These are phyloP conservation scores for Hevea brasiliensis DNA, from an alignment of 345 rosid species.

Conservation along the genomic window DNA sequence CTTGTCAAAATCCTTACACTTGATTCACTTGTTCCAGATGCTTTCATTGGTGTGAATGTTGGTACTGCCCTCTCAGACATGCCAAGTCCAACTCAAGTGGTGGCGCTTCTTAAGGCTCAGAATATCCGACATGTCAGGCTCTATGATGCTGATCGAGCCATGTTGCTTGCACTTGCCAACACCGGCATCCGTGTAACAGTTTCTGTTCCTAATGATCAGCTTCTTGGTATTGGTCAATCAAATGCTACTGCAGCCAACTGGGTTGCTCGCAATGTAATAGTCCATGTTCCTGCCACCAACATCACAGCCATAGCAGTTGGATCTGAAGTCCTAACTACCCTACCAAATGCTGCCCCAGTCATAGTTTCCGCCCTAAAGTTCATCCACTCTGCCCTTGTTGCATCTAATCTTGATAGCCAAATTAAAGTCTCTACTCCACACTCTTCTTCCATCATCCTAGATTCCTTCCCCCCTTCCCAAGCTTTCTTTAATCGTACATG, in stretches of 20 bases:
- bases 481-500: constrained; percentile 93
- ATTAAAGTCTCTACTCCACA: constrained; percentile 92
- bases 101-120: constrained; percentile 82
- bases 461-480: constrained; percentile 98
- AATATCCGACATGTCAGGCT: constrained; percentile 77
- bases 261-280: constrained; percentile 79
- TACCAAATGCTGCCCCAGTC: constrained; percentile 78
- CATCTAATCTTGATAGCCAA: constrained; percentile 79
- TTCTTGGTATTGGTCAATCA: constrained; percentile 95
- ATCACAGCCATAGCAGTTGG: constrained; percentile 90
- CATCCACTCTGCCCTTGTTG: constrained; percentile 85
- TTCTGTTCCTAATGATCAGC: constrained; percentile 88
- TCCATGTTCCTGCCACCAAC: constrained; percentile 89
- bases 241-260: constrained; percentile 97
- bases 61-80: constrained; percentile 84
- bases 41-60: constrained; percentile 81
- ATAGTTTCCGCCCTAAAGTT: constrained; percentile 80
- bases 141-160: constrained; percentile 74
- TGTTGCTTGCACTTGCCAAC: constrained; percentile 87
- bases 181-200: constrained; percentile 77
- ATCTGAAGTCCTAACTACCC: constrained; percentile 69
- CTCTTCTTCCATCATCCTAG: constrained; percentile 83
- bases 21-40: constrained; percentile 38
- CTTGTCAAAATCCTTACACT: constrained; percentile 3
- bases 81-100: constrained; percentile 91